A percentile compares a stretch with the other conserved stretches of the same genome.
These are phyloP conservation scores for Lipomyces sp. DNA, from an alignment of 805 yeast genomes.

Conservation along the genomic window DNA sequence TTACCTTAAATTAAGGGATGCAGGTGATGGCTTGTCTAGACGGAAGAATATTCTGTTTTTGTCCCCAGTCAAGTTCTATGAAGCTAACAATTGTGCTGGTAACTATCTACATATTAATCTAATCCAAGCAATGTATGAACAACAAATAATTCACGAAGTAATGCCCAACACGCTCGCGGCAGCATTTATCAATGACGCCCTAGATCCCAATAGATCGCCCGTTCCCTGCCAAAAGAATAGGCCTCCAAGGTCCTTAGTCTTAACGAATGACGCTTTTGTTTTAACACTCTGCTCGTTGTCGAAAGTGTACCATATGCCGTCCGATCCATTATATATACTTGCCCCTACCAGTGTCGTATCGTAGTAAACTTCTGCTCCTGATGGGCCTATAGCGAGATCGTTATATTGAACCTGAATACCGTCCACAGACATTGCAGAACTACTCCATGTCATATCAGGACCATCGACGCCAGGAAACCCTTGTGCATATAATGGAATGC, in stretches of 20 bases:
- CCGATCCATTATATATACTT: slow-evolving; percentile 52
- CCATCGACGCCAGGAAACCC: slow-evolving; percentile 53
- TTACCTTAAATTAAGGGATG: not conserved
- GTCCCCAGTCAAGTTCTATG: not conserved
- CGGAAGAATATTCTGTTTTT: too few relatives aligned
- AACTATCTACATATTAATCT: not conserved
- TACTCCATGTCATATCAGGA: slow-evolving; percentile 53
- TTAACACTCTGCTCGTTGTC: slow-evolving; percentile 63
- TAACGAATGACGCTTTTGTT: slow-evolving; percentile 65
- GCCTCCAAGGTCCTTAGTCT: slow-evolving; percentile 62
- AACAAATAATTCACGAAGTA: not conserved
- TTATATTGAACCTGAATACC: slow-evolving; percentile 59
- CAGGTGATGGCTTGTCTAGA: not conserved
- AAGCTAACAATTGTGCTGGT: not conserved
- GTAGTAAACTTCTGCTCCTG: slow-evolving; percentile 49
- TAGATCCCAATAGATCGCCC: slow-evolving; percentile 21
- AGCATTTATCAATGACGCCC: slow-evolving; percentile 16
- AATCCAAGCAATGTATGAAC: not conserved
- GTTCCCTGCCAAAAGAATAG: slow-evolving; percentile 78
- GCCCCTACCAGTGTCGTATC: slow-evolving; percentile 62
- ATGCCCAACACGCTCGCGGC: slow-evolving; percentile 13
- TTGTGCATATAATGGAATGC: slow-evolving; percentile 86
- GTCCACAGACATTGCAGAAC: slow-evolving; percentile 50
- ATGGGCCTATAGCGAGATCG: slow-evolving; percentile 51
- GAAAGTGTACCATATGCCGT: slow-evolving; percentile 57